Evolutionary conservation across 192 early-diverging fungal genomes (phyloP).

Genomic region (Coemansia sp.): DNA sequence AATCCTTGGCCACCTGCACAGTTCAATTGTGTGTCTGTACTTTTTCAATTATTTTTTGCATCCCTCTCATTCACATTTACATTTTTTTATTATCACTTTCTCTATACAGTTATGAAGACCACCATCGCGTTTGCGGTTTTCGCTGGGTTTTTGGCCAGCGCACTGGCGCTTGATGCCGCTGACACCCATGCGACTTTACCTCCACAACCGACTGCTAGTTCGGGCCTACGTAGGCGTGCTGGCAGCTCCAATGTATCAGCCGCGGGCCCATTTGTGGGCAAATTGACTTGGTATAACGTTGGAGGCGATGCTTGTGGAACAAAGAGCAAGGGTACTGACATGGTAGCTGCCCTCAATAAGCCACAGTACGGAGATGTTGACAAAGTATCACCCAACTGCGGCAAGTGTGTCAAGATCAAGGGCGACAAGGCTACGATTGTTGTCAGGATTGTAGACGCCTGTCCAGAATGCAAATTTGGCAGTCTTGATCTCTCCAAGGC

Average conservation of each 20-base stretch:
- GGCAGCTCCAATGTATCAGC: background rate
- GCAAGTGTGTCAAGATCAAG: conserved; percentile 47
- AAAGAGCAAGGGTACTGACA: conserved; percentile 18
- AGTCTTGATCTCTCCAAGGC: conserved; percentile 56
- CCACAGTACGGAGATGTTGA: conserved; percentile 55
- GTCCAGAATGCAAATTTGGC: conserved; percentile 46
- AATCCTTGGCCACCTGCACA: background rate
- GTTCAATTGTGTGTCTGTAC: background rate
- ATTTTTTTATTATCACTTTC: background rate
- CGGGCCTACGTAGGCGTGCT: background rate
- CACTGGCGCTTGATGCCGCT: background rate
- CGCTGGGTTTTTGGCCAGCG: background rate
- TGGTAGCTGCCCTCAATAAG: conserved; percentile 51
- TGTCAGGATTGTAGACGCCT: conserved; percentile 61
- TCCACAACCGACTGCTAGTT: background rate
- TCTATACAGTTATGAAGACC: background rate
- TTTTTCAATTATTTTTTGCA: background rate
- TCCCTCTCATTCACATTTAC: background rate
- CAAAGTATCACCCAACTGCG: conserved; percentile 48
- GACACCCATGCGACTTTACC: background rate
- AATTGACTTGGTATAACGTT: conserved; percentile 26
- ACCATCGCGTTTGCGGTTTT: background rate
- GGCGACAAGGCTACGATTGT: conserved; percentile 54
- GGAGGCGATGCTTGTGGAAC: conserved; percentile 35
- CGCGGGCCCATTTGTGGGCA: conserved; percentile 21